Conservation (phyloP, 2,329 filamentous ascomycete species). For the Emericellopsis cladophorae region DNA sequence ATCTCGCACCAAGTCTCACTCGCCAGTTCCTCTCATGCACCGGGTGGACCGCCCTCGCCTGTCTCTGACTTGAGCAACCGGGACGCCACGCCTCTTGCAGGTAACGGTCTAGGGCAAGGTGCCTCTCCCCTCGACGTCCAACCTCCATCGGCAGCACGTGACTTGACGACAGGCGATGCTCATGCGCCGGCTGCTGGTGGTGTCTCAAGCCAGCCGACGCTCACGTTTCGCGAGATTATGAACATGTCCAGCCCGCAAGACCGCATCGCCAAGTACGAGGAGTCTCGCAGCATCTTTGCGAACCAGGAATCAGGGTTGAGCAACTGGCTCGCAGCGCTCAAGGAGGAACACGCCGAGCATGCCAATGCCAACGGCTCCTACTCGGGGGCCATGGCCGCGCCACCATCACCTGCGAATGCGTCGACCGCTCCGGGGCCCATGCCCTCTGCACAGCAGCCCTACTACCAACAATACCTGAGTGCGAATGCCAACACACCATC, state of each 20-base stretch:
- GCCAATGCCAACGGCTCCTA: slow-evolving; percentile 21
- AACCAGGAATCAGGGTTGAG: slow-evolving; percentile 62
- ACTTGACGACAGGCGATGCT: not conserved
- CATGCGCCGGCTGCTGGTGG: slow-evolving; percentile 1
- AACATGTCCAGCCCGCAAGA: slow-evolving; percentile 52
- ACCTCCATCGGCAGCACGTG: no score
- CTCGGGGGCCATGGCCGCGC: slow-evolving; percentile 5
- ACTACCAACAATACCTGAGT: slow-evolving; percentile 44
- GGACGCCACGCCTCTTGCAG: slow-evolving; percentile 1
- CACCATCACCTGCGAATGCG: not conserved
- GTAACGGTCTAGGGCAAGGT: not conserved
- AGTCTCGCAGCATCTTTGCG: slow-evolving; percentile 59
- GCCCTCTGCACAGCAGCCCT: slow-evolving; percentile 27
- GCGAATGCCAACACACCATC: slow-evolving; percentile 29
- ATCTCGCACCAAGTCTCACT: slow-evolving; percentile 23
- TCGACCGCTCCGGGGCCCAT: slow-evolving; percentile 3
- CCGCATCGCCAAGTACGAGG: slow-evolving; percentile 61
- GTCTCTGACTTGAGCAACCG: slow-evolving; percentile 22
- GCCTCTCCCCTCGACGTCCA: no score
- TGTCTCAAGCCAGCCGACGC: slow-evolving; percentile 18
- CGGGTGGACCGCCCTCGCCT: slow-evolving; percentile 27
- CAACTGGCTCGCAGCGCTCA: slow-evolving; percentile 37
- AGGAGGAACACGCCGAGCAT: slow-evolving; percentile 34
- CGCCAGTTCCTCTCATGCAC: slow-evolving; percentile 9
- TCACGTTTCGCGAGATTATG: slow-evolving; percentile 66